Percentiles rank a stretch among this genome's conserved stretches.
These are phyloP conservation scores for Cordyceps pruinosa DNA, from an alignment of 2,329 filamentous ascomycete species.

Conservation along the genomic window DNA sequence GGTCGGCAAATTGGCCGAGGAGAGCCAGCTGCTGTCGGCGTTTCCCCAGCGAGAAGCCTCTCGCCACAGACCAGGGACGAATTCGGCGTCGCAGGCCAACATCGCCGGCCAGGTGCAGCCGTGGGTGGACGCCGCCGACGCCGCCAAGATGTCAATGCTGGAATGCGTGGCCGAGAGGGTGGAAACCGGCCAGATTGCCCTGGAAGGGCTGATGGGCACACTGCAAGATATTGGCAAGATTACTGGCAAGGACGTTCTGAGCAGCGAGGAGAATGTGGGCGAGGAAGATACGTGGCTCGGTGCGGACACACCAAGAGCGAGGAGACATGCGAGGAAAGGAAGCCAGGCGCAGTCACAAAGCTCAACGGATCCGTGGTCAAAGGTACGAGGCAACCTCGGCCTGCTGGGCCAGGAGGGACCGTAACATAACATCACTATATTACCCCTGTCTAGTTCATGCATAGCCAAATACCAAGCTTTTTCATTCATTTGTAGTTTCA, in stretches of 20 bases:
- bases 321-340: conserved; percentile 20
- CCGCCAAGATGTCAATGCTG: conserved; percentile 51
- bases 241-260: conserved; percentile 30
- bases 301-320: conserved; percentile 18
- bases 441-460: conserved; percentile 8
- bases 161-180: conserved; percentile 54
- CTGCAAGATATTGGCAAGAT: conserved; percentile 45
- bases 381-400: conserved; percentile 47
- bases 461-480: neutral
- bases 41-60: conserved; percentile 36
- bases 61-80: conserved; percentile 37
- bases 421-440: conserved; percentile 13
- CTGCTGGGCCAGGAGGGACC: conserved; percentile 35
- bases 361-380: conserved; percentile 41
- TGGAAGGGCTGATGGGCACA: conserved; percentile 45
- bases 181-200: conserved; percentile 49
- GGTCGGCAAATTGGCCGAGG: conserved; percentile 50
- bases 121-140: conserved; percentile 55
- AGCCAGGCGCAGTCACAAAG: conserved; percentile 19
- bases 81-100: conserved; percentile 31
- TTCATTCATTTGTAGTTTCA: neutral
- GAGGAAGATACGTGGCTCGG: conserved; percentile 29
- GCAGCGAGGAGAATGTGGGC: conserved; percentile 18
- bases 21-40: conserved; percentile 53
- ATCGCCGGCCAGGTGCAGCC: conserved; percentile 41